Evolutionary conservation across 2,329 filamentous ascomycete species (phyloP).

Genomic region (Aureobasidium sp.): DNA sequence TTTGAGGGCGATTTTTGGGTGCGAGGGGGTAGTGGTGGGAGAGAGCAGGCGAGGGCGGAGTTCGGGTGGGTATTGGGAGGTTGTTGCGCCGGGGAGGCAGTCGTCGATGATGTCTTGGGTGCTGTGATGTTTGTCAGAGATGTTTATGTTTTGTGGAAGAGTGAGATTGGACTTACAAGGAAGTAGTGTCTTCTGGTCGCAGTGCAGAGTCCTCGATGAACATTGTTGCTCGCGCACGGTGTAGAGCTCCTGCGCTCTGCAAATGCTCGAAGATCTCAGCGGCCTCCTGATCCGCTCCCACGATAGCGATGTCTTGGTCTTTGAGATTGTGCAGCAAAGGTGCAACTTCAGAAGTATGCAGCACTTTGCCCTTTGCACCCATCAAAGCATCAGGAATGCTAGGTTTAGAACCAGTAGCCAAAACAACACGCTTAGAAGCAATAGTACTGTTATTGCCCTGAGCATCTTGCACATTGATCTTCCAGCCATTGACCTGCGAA

Average conservation of each 20-base stretch:
- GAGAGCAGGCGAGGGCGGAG: not conserved
- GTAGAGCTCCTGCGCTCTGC: constrained; percentile 15
- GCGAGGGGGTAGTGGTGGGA: not conserved
- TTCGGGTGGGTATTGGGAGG: constrained; percentile 4
- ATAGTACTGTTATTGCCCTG: constrained; percentile 12
- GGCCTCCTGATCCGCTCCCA: constrained; percentile 20
- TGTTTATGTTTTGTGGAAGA: too few relatives aligned
- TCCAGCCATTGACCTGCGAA: constrained; percentile 16
- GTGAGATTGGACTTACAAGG: constrained; percentile 12
- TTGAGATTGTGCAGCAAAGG: constrained; percentile 14
- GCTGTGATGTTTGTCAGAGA: constrained; percentile 3
- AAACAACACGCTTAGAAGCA: constrained; percentile 16
- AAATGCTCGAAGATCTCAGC: constrained; percentile 19
- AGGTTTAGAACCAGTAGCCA: constrained; percentile 18
- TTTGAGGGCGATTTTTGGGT: constrained; percentile 16
- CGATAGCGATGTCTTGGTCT: constrained; percentile 15
- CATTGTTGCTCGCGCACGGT: constrained; percentile 15
- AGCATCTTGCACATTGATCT: constrained; percentile 13
- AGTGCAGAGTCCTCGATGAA: constrained; percentile 18
- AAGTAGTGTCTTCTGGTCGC: constrained; percentile 17
- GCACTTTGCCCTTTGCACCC: constrained; percentile 13
- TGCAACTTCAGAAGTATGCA: constrained; percentile 15
- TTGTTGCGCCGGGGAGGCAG: not conserved
- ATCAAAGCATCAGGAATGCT: constrained; percentile 14
- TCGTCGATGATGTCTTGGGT: constrained; percentile 13